A percentile compares a stretch with the other conserved stretches of the same genome.
Evolutionary conservation across 2,329 filamentous ascomycete genomes (phyloP).

Genomic region (Arthrobotrys conoides): DNA sequence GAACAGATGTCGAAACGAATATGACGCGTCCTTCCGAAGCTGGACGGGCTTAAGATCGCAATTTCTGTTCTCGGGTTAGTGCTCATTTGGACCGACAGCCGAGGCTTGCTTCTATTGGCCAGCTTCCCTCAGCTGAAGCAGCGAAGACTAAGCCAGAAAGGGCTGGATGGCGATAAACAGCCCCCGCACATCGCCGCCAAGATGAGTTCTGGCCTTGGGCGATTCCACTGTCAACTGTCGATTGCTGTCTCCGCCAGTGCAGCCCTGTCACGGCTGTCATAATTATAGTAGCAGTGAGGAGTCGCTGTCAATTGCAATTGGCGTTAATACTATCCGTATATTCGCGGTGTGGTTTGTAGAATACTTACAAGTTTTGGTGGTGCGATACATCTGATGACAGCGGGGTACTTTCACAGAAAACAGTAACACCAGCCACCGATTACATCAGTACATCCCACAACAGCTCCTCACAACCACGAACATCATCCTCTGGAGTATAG

Average conservation of each 20-base stretch:
- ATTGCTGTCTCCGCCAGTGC: not conserved
- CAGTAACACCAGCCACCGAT: slow-evolving; percentile 28
- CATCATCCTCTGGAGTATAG: slow-evolving; percentile 21
- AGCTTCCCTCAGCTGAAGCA: slow-evolving; percentile 8
- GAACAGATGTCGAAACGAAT: slow-evolving; percentile 4
- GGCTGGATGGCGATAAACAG: slow-evolving; percentile 49
- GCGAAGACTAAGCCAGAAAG: slow-evolving; percentile 31
- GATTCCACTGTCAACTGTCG: not conserved
- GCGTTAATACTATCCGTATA: slow-evolving; percentile 31
- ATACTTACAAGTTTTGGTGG: slow-evolving; percentile 36
- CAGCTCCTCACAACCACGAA: slow-evolving; percentile 34
- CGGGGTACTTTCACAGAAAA: slow-evolving; percentile 23
- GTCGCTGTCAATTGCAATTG: slow-evolving; percentile 25
- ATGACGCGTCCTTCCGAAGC: slow-evolving; percentile 32
- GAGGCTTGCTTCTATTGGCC: slow-evolving; percentile 36
- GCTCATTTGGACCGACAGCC: slow-evolving; percentile 3
- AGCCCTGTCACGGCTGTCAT: slow-evolving; percentile 24
- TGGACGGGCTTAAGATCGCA: slow-evolving; percentile 22
- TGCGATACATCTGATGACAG: slow-evolving; percentile 34
- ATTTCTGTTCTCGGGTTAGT: slow-evolving; percentile 31
- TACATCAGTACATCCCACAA: slow-evolving; percentile 54
- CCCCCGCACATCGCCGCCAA: slow-evolving; percentile 53
- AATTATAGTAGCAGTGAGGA: slow-evolving; percentile 46
- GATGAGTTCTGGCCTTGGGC: slow-evolving; percentile 24
- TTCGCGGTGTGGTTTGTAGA: slow-evolving; percentile 43